A percentile compares a stretch with the other conserved stretches of the same genome.
phyloP scores from a whole-genome alignment of 805 yeast species.

The Isabelozyma pseudorhagii region DNA sequence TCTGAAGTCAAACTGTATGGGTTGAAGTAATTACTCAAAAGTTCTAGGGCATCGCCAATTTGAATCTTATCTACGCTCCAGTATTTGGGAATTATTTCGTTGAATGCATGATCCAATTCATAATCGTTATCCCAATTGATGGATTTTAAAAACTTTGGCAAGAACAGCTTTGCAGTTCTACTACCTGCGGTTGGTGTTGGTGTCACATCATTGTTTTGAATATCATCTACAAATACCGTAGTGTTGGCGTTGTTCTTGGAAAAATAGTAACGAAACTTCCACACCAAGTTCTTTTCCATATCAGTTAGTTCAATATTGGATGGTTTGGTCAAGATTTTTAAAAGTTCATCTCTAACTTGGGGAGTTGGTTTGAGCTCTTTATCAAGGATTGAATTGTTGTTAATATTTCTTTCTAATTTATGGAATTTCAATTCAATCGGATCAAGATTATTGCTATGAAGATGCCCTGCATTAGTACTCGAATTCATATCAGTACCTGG shows the following conservation, averaged over 20 bases:
- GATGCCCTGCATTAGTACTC: constrained; percentile 9
- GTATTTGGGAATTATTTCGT: constrained; percentile 61
- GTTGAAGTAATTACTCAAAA: constrained; percentile 73
- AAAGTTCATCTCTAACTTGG: constrained; percentile 69
- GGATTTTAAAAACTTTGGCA: constrained; percentile 81
- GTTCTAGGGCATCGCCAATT: constrained; percentile 81
- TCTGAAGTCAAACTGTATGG: constrained; percentile 33
- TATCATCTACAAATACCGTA: constrained; percentile 4
- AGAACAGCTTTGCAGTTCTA: constrained; percentile 45
- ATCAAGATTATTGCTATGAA: constrained; percentile 37
- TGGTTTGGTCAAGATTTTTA: constrained; percentile 67
- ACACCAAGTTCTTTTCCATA: constrained; percentile 79
- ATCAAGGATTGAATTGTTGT: constrained; percentile 73
- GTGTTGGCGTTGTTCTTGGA: constrained; percentile 44
- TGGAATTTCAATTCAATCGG: constrained; percentile 89
- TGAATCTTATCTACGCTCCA: constrained; percentile 66
- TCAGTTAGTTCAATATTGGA: constrained; percentile 80
- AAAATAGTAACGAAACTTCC: constrained; percentile 85
- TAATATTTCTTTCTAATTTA: constrained; percentile 72
- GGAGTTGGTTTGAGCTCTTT: constrained; percentile 87
- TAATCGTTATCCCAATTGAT: constrained; percentile 83
- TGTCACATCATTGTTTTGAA: constrained; percentile 3
- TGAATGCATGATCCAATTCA: constrained; percentile 75
- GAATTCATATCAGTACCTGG: constrained; percentile 4
- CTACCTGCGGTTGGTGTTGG: constrained; percentile 24